Percentiles rank a stretch among this genome's conserved stretches.
Conservation (phyloP, 208 protist genomes). For the Acanthamoeba royreba region DNA sequence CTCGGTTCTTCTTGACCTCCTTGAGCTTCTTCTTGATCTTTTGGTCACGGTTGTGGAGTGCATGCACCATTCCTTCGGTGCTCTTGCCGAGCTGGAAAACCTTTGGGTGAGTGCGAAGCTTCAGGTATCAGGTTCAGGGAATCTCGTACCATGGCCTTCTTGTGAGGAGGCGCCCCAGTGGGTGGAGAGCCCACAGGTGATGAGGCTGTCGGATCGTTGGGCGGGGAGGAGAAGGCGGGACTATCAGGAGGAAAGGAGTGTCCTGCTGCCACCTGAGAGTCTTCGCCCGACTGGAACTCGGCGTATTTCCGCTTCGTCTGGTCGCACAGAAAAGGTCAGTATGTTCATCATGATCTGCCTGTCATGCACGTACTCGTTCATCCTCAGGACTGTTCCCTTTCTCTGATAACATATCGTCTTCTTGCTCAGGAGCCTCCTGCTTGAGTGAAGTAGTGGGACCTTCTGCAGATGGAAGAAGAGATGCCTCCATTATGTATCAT, state of each 20-base stretch:
- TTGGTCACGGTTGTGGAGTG: background rate
- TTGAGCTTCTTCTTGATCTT: conserved; percentile 22
- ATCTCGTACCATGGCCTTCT: background rate
- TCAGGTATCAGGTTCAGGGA: background rate
- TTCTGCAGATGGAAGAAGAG: background rate
- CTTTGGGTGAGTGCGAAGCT: background rate
- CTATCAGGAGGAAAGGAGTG: background rate
- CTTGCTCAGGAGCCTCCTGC: background rate
- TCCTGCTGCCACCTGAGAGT: background rate
- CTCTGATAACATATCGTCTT: background rate
- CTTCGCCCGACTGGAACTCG: background rate
- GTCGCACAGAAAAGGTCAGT: too few species aligned
- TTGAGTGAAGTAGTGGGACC: background rate
- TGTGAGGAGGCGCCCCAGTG: background rate
- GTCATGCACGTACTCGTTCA: too few species aligned
- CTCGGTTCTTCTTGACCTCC: background rate
- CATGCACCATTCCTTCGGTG: background rate
- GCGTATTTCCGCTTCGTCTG: background rate
- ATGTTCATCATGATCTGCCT: too few species aligned
- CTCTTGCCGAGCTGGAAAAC: background rate
- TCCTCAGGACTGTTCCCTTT: too few species aligned
- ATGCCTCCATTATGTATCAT: too few species aligned
- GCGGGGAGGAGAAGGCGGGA: background rate
- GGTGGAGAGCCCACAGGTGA: background rate
- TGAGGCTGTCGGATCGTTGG: background rate